A percentile compares a stretch with the other conserved stretches of the same genome.
Conservation (phyloP, 176 grass and related monocot genomes). For the Triticum dicoccoides region DNA sequence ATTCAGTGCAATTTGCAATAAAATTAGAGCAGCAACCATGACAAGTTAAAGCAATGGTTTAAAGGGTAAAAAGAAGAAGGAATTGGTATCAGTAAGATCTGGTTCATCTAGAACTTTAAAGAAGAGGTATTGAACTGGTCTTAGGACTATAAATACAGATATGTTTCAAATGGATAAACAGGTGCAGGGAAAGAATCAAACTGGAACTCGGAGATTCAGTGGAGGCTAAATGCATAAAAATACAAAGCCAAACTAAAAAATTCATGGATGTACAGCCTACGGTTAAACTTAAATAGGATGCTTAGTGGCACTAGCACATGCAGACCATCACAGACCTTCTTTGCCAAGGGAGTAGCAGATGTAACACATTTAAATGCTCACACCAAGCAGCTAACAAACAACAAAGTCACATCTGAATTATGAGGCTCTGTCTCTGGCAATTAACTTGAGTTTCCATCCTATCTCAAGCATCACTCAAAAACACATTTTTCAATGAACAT, state of each 20-base stretch:
- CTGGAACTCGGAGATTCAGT: neutral
- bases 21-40: neutral
- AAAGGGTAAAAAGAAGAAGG: neutral
- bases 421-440: neutral
- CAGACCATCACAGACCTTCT: neutral
- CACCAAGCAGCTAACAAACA: neutral
- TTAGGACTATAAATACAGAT: neutral
- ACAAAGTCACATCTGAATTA: neutral
- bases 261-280: neutral
- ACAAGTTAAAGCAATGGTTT: neutral
- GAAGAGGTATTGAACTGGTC: neutral
- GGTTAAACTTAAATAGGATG: neutral
- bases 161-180: neutral
- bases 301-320: neutral
- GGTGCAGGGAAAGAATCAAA: neutral
- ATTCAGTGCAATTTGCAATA: neutral
- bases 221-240: neutral
- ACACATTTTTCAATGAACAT: neutral
- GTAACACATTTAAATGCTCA: neutral
- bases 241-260: neutral
- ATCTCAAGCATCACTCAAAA: neutral
- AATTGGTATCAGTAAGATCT: neutral
- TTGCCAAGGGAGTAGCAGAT: neutral
- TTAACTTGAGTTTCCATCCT: neutral
- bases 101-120: neutral